Percentiles rank a stretch among this genome's conserved stretches.
phyloP scores from a whole-genome alignment of 2,329 filamentous ascomycete species.

The Neodidymelliopsis sp. region DNA sequence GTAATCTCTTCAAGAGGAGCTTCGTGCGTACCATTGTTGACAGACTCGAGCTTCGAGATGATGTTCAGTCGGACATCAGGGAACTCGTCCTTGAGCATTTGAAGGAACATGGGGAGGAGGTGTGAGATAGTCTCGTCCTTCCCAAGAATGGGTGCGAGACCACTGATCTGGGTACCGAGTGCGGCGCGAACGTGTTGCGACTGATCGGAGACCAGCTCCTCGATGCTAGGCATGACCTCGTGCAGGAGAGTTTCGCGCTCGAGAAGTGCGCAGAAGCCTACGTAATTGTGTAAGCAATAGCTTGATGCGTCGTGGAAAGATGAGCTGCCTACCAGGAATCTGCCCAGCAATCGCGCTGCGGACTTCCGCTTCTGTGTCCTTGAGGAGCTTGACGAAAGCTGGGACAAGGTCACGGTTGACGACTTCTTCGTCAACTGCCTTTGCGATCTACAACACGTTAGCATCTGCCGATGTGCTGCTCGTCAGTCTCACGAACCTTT shows the following conservation, averaged over 20 bases:
- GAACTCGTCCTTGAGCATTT: conserved; percentile 99
- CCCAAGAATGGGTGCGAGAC: conserved; percentile 93
- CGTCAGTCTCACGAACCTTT: conserved; percentile 68
- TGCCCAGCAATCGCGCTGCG: conserved; percentile 96
- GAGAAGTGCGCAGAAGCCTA: conserved; percentile 92
- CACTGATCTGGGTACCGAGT: conserved; percentile 95
- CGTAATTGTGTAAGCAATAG: background rate
- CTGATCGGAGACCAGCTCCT: conserved; percentile 93
- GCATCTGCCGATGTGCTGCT: conserved; percentile 18
- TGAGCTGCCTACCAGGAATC: conserved; percentile 72
- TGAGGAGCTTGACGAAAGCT: conserved; percentile 95
- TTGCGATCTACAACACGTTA: conserved; percentile 76
- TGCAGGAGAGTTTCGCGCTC: conserved; percentile 87
- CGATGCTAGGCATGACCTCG: conserved; percentile 95
- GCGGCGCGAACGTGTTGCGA: conserved; percentile 97
- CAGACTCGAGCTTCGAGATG: conserved; percentile 98
- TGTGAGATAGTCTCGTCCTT: conserved; percentile 99
- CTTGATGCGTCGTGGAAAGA: background rate
- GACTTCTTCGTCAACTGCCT: conserved; percentile 97
- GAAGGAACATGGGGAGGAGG: conserved; percentile 96
- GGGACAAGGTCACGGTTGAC: conserved; percentile 92
- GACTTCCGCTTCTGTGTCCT: conserved; percentile 97
- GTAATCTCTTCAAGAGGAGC: background rate
- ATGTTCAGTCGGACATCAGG: conserved; percentile 98
- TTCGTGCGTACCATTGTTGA: conserved; percentile 79